Percentiles rank a stretch among this genome's conserved stretches.
These are phyloP conservation scores for Aspergillus pseudoglaucus DNA, from an alignment of 2,329 filamentous ascomycete genomes.

Conservation along the genomic window DNA sequence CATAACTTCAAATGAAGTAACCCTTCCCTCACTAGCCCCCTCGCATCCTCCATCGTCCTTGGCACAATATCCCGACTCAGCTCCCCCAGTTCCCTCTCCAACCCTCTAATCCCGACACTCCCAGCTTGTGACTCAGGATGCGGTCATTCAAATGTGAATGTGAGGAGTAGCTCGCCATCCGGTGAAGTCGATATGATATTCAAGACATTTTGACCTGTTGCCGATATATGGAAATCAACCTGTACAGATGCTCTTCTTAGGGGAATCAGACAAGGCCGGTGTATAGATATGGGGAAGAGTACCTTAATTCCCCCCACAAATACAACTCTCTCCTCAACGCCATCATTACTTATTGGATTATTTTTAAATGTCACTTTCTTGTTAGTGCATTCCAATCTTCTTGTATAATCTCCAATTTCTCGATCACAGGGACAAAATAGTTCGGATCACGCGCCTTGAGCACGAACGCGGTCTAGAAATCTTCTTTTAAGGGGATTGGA, in stretches of 20 bases:
- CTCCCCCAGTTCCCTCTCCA: slow-evolving; percentile 15
- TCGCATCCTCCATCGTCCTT: slow-evolving; percentile 10
- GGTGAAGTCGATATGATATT: slow-evolving; percentile 37
- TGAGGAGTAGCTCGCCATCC: slow-evolving; percentile 38
- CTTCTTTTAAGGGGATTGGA: slow-evolving; percentile 30
- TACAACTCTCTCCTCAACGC: slow-evolving; percentile 34
- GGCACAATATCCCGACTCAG: slow-evolving; percentile 11
- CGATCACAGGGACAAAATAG: slow-evolving; percentile 42
- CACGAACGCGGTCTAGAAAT: slow-evolving; percentile 42
- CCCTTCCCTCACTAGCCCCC: slow-evolving; percentile 7
- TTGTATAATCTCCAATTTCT: slow-evolving; percentile 33
- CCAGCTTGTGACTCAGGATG: slow-evolving; percentile 28
- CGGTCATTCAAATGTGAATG: slow-evolving; percentile 42
- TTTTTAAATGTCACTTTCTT: no score
- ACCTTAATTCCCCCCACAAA: slow-evolving; percentile 37
- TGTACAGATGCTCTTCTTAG: no score
- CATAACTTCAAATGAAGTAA: neutral
- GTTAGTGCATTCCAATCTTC: slow-evolving; percentile 32
- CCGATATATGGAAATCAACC: slow-evolving; percentile 41
- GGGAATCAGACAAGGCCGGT: no score
- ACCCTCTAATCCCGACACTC: slow-evolving; percentile 26
- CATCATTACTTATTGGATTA: no score
- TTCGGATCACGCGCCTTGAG: slow-evolving; percentile 41
- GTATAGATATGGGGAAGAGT: slow-evolving; percentile 9
- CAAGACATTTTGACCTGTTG: slow-evolving; percentile 37